Evolutionary conservation across 306 rosid species (phyloP).

Genomic region (Prunus salicina): DNA sequence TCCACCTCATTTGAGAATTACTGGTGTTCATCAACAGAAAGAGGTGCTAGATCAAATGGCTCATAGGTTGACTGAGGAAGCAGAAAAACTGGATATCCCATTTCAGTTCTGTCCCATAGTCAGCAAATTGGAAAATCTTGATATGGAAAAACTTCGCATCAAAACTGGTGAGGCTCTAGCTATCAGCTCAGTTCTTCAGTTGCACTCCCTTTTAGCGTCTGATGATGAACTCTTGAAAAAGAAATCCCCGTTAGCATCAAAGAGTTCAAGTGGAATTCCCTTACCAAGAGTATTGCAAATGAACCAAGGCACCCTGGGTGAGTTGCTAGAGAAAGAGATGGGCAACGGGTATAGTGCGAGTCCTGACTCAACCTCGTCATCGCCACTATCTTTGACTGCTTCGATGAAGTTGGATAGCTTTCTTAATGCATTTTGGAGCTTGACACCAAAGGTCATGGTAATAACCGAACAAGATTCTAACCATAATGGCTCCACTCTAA

Average conservation of each 20-base stretch:
- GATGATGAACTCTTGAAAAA: conserved; percentile 57
- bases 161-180: conserved; percentile 90
- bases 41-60: conserved; percentile 79
- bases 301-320: conserved; percentile 55
- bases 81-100: conserved; percentile 77
- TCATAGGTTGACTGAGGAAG: conserved; percentile 58
- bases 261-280: conserved; percentile 43
- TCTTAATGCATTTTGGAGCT: conserved; percentile 72
- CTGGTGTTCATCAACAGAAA: conserved; percentile 67
- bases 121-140: conserved; percentile 67
- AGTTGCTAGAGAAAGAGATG: conserved; percentile 66
- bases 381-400: conserved; percentile 41
- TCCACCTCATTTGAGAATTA: conserved; percentile 88
- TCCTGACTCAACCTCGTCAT: conserved; percentile 68
- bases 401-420: conserved; percentile 52
- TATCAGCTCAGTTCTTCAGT: conserved; percentile 64
- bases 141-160: conserved; percentile 72
- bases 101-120: conserved; percentile 71
- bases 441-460: conserved; percentile 75
- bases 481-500: conserved; percentile 71
- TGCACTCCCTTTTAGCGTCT: conserved; percentile 67
- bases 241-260: conserved; percentile 40
- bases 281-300: conserved; percentile 40
- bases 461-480: conserved; percentile 82
- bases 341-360: conserved; percentile 60